Evolutionary conservation across 768 basidiomycete species (phyloP), one percentile per base, ranked within the genome.

Genomic region (Termitomyces titanicus): DNA sequence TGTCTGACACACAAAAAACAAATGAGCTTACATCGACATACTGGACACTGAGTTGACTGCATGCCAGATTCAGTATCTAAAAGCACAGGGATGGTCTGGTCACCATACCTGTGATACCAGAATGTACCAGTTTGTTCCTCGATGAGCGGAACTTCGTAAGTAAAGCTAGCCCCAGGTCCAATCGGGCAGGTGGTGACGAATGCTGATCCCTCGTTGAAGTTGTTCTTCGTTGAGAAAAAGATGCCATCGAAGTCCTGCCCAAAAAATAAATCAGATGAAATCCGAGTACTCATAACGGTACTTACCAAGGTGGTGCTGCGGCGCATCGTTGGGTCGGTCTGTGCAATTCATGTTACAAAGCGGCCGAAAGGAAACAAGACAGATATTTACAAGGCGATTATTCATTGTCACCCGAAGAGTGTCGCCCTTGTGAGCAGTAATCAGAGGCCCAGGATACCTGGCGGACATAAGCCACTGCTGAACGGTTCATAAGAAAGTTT

Each of bases 101-200:
- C 2, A 9, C n/a, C 52, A 5, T 55, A 60, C 61, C 61, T 63
- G 54, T 67, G 66, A 31, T 70, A 72, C 71, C 71, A 72, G 55
- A 63, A 70, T 3, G 71, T 72, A 24, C 57, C 71, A 2, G 70
- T 57, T 38, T 70, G 70, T 2, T 59, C 46, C 22, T 51, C 56
- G 5, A 69, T 61, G 12, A 69, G 58, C 2, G 64, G 66, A 25
- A 69, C 62, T 53, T 61, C 55, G 49, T 72, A 71, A 10, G 64
- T 61, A 47, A 66, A 72, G 13, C 63, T 65, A 10, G 64, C 59
- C 2, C 60, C 61, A 0, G 70, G 71, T 13, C 60, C 63, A 50
- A 72, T 64, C 0, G 71, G 71, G 53, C 71, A 72, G 13, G 56
- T 54, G 31, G 59, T 57, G 8, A 60, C 59, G 29, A 60, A 65